Evolutionary conservation across 2,329 filamentous ascomycete species (phyloP).

Genomic region (Aureobasidium namibiae): DNA sequence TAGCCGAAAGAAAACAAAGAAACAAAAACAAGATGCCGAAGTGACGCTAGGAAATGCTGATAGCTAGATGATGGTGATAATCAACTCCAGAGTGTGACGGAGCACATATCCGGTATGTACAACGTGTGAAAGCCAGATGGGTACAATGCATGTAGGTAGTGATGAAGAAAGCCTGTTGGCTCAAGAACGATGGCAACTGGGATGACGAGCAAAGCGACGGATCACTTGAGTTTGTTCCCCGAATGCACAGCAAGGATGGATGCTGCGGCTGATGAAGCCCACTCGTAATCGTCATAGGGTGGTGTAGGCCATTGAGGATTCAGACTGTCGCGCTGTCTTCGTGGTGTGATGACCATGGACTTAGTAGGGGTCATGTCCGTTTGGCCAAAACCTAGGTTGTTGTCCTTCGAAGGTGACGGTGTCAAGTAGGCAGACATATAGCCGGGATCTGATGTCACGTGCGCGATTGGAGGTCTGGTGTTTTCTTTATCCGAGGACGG

Average conservation of each 20-base stretch:
- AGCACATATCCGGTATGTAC: constrained; percentile 12
- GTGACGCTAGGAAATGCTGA: constrained; percentile 10
- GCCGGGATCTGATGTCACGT: constrained; percentile 43
- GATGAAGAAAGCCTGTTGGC: neutral
- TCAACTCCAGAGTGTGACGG: neutral
- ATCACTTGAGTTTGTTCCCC: neutral
- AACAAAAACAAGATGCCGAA: constrained; percentile 5
- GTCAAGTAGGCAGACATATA: constrained; percentile 52
- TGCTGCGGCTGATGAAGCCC: constrained; percentile 67
- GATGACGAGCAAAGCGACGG: neutral
- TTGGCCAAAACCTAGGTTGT: constrained; percentile 67
- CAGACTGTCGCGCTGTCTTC: constrained; percentile 40
- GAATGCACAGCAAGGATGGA: constrained; percentile 7
- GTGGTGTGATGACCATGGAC: constrained; percentile 60
- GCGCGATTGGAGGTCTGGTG: constrained; percentile 44
- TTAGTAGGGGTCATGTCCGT: constrained; percentile 56
- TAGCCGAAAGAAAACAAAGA: neutral
- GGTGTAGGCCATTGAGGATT: constrained; percentile 85
- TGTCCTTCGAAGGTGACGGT: constrained; percentile 73
- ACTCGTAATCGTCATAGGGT: constrained; percentile 88
- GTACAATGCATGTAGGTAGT: neutral
- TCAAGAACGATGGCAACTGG: neutral
- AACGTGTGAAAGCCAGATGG: neutral
- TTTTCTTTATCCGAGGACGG: constrained; percentile 11
- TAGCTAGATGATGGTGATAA: constrained; percentile 7